These are phyloP conservation scores for Gentiana dahurica DNA, from an alignment of 257 asterid genomes.

Conservation along the genomic window DNA sequence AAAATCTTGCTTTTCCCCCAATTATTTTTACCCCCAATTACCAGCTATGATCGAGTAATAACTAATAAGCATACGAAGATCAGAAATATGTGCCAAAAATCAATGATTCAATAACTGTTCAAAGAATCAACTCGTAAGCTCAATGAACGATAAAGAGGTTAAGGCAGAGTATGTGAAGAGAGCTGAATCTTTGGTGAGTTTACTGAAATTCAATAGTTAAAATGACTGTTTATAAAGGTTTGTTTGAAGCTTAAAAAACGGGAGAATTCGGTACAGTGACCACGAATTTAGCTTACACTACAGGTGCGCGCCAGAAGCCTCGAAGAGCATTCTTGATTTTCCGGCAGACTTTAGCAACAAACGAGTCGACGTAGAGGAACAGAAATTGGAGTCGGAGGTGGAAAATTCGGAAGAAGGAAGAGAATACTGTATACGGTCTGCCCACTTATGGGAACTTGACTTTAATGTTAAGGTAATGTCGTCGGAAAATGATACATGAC, in stretches of 20 bases:
- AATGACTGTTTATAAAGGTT: not conserved
- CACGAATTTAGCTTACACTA: not conserved
- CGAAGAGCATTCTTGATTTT: not conserved
- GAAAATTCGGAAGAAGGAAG: too few relatives aligned
- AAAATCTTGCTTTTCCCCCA: not conserved
- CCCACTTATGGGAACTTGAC: too few relatives aligned
- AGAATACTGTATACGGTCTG: too few relatives aligned
- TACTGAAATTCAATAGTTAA: too few relatives aligned
- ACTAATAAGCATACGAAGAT: conserved; percentile 10
- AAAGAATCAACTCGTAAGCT: conserved; percentile 4
- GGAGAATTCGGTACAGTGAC: not conserved
- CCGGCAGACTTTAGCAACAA: not conserved
- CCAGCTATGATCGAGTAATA: conserved; percentile 11
- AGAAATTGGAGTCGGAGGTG: too few relatives aligned
- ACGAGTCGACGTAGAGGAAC: not conserved
- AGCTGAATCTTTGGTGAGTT: conserved; percentile 1
- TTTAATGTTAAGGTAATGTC: too few relatives aligned
- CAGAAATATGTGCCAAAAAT: conserved; percentile 10
- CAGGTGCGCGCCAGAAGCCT: not conserved
- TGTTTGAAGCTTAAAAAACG: not conserved
- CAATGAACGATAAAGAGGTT: too few relatives aligned
- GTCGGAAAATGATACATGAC: too few relatives aligned
- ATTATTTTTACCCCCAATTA: conserved; percentile 8
- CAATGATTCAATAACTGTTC: conserved; percentile 4
- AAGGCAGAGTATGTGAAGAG: not conserved